Base-by-base conservation (phyloP, 2,329 filamentous ascomycete species). In the Ambrosiella xylebori region DNA sequence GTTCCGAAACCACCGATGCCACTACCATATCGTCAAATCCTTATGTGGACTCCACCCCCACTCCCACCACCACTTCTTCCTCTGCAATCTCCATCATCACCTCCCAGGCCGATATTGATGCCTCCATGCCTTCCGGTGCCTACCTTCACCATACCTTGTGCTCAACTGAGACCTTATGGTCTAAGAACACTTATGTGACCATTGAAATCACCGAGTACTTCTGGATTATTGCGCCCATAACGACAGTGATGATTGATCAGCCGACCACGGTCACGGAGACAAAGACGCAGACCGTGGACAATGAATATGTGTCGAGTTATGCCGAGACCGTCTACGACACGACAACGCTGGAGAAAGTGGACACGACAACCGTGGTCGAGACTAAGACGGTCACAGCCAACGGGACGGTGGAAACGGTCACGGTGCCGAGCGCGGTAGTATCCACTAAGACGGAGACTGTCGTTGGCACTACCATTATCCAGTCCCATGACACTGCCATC, bases 151-250 rank as follows among this genome's bases (percentile, higher is more conserved):
- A 61, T 36, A 58, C 59, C 1, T 38, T 49, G 12, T 61, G 59
- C 36, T 49, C 41, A 1, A 52, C 54, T 11, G 9, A 49, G n/a
- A 47, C 55, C 12, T 50, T 45, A 27, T 35, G 45, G 35, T n/a
- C 13, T 13, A 11, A 1, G 0, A 35, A 37, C 9, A 50, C 55
- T n/a, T 57, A 61, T n/a, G 36, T 58, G 19, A 61, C 56, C 6
- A 37, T 63, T 36, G 59, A 63, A 15, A 61, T 60, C 41, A 63
- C 60, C n/a, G 64, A 64, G 8, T 57, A 37, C 13, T 58, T 54
- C 15, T 59, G 17, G 41, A 19, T 50, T 15, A 65, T 65, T 7
- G 57, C 62, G 40, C 65, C 63, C 12, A 61, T 61, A 8, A 57
- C 56, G 15, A 61, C 56, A 12, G 40, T 52, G 7, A 61, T 61